Conservation (phyloP, 257 asterid genomes). For the Nicotiana tomentosiformis region DNA sequence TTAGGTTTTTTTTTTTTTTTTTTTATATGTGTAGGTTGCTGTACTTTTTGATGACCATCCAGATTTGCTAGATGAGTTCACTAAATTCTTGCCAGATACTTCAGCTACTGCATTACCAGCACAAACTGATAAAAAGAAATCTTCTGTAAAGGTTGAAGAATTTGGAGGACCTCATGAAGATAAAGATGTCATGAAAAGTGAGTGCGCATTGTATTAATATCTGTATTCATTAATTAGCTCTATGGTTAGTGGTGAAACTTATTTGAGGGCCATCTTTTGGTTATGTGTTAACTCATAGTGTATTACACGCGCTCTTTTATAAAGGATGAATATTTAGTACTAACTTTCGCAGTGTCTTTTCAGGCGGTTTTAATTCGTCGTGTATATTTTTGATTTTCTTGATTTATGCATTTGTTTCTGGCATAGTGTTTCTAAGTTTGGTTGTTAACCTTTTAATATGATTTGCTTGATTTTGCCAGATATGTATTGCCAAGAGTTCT, state of each 20-base stretch:
- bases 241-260: not conserved
- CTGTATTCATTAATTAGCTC: not conserved
- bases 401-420: not conserved
- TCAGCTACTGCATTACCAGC: slow-evolving; percentile 34
- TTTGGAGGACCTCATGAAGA: slow-evolving; percentile 70
- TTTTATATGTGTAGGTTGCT: slow-evolving; percentile 52
- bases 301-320: not conserved
- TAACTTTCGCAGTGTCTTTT: not conserved
- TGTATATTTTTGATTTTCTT: not conserved
- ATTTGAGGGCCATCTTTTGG: not conserved
- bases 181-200: slow-evolving; percentile 53
- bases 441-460: not conserved
- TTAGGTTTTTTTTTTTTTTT: not conserved
- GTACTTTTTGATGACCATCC: slow-evolving; percentile 71
- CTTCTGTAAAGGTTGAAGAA: slow-evolving; percentile 61
- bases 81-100: slow-evolving; percentile 73
- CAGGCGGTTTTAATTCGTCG: not conserved
- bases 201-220: not conserved
- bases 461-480: slow-evolving; percentile 44
- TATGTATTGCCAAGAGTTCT: slow-evolving; percentile 63
- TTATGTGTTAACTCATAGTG: not conserved
- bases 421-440: not conserved
- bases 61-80: slow-evolving; percentile 89
- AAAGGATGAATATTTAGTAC: not conserved
- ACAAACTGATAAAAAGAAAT: slow-evolving; percentile 62